Conservation (phyloP, 768 basidiomycete genomes). For the Phaffia tasmanica region DNA sequence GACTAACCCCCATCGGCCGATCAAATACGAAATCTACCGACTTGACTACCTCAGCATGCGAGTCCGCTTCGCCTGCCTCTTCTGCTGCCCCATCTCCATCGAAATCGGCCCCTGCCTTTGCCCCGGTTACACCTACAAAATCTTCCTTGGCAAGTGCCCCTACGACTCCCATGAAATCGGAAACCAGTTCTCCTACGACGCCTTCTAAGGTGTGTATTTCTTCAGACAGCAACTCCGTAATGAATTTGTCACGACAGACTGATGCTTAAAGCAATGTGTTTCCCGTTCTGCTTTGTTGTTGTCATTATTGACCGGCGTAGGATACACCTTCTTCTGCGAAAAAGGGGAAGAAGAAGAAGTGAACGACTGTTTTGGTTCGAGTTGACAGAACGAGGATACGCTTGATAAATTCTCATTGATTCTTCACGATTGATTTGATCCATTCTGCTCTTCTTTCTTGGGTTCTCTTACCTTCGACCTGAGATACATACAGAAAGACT, state of each 20-base stretch:
- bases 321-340: slow-evolving; percentile 1
- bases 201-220: not conserved
- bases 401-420: not conserved
- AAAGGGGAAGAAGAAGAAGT: slow-evolving; percentile 9
- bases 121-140: too few relatives aligned
- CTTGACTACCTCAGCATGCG: too few relatives aligned
- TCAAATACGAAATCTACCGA: too few relatives aligned
- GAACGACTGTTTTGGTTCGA: not conserved
- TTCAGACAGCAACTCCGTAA: not conserved
- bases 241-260: not conserved
- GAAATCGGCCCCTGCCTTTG: not conserved
- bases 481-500: not conserved
- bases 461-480: not conserved
- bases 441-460: not conserved
- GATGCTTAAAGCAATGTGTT: not conserved
- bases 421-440: not conserved
- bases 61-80: not conserved
- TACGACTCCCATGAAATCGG: not conserved
- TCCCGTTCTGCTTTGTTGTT: not conserved
- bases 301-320: not conserved
- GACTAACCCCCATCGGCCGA: too few relatives aligned
- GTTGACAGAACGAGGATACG: too few relatives aligned
- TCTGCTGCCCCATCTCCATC: not conserved
- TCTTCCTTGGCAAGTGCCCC: too few relatives aligned
- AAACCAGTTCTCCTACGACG: not conserved